Percentiles rank a stretch among this genome's conserved stretches.
These are phyloP conservation scores for Trichothecium roseum DNA, from an alignment of 2,329 filamentous ascomycete species.

Conservation along the genomic window DNA sequence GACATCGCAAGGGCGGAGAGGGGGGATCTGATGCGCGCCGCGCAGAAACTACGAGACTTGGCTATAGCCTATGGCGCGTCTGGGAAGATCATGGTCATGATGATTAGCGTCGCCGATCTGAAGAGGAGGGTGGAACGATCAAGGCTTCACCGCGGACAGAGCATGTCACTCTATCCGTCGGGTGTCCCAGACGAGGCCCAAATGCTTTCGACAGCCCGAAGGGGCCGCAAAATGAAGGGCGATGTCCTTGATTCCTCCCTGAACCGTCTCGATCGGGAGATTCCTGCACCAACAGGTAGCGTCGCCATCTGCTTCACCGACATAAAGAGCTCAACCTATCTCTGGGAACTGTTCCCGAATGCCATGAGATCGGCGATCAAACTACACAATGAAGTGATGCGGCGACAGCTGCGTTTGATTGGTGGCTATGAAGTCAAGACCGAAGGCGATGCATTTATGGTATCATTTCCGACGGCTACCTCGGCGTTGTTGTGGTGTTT, in stretches of 20 bases:
- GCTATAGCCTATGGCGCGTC: conserved; percentile 92
- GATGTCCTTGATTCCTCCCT: conserved; percentile 77
- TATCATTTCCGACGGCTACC: conserved; percentile 92
- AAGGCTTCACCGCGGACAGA: conserved; percentile 63
- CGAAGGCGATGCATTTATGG: conserved; percentile 99
- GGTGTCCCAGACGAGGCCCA: conserved; percentile 61
- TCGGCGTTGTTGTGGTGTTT: conserved; percentile 95
- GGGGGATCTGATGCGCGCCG: conserved; percentile 83
- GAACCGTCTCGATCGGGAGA: conserved; percentile 77
- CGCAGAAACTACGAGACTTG: conserved; percentile 87
- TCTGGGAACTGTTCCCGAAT: conserved; percentile 92
- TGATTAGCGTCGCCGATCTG: conserved; percentile 84
- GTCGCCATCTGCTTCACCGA: conserved; percentile 95
- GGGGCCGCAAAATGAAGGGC: conserved; percentile 52
- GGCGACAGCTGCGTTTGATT: conserved; percentile 81
- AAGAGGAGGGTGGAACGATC: conserved; percentile 72
- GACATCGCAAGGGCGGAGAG: conserved; percentile 84
- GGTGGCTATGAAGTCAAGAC: conserved; percentile 99
- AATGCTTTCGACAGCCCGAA: conserved; percentile 44
- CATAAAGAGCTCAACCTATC: conserved; percentile 93
- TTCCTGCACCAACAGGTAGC: conserved; percentile 82
- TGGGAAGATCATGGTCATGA: conserved; percentile 98
- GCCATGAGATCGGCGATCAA: conserved; percentile 97
- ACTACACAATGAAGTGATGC: conserved; percentile 95
- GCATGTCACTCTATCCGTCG: conserved; percentile 74